Percentiles rank a stretch among this genome's conserved stretches.
Evolutionary conservation across 1,284 basidiomycete genomes (phyloP).

Genomic region (Boletus smithii): DNA sequence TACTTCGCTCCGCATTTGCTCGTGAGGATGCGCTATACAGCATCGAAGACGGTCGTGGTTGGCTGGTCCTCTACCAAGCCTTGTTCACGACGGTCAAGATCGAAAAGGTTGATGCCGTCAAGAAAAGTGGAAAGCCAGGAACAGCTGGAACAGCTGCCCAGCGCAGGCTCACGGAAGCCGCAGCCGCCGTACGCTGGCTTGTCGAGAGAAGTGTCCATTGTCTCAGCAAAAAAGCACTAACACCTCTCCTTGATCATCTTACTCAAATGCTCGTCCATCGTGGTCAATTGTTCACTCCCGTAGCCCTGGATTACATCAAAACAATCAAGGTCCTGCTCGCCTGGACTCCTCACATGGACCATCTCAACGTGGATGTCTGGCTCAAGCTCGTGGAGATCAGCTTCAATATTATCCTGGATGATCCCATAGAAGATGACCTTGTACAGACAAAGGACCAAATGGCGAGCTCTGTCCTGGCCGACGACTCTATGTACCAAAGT

Average conservation of each 20-base stretch:
- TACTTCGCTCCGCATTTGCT: conserved; percentile 61
- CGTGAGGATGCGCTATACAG: conserved; percentile 50
- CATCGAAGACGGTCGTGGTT: conserved; percentile 54
- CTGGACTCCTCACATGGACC: conserved; percentile 76
- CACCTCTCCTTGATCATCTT: conserved; percentile 65
- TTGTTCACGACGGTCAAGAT: conserved; percentile 63
- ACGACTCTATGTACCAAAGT: conserved; percentile 30
- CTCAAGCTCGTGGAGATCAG: conserved; percentile 61
- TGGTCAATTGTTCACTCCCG: conserved; percentile 56
- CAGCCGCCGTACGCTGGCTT: conserved; percentile 68
- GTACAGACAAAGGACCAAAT: conserved; percentile 27
- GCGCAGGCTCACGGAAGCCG: conserved; percentile 60
- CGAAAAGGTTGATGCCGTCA: conserved; percentile 57
- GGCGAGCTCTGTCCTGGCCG: conserved; percentile 18
- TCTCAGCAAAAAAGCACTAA: conserved; percentile 53
- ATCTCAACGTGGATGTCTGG: conserved; percentile 70
- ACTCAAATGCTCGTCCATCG: conserved; percentile 57
- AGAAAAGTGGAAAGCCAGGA: conserved; percentile 43
- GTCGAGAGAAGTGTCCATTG: conserved; percentile 54
- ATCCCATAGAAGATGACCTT: conserved; percentile 50
- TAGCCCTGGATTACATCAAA: conserved; percentile 82
- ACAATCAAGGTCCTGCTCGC: conserved; percentile 62
- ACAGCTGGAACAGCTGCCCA: conserved; percentile 42
- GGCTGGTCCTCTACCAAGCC: conserved; percentile 72
- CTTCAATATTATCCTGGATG: conserved; percentile 74